Evolutionary conservation across 78 protist genomes (phyloP).

Genomic region (Corallochytrium limacisporum): DNA sequence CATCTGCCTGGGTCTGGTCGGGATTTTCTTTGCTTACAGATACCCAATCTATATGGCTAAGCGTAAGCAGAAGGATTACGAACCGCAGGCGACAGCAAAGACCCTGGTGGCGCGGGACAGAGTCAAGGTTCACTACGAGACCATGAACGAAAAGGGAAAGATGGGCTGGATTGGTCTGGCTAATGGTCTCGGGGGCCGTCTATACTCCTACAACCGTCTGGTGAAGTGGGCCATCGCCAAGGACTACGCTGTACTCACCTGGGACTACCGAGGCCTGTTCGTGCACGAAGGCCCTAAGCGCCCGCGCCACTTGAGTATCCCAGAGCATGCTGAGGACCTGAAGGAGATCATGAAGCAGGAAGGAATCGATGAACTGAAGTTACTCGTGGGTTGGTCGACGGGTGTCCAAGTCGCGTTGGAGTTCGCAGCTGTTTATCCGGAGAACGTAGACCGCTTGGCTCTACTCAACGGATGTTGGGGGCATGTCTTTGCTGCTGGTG

Average conservation of each 20-base stretch:
- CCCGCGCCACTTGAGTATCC: background rate
- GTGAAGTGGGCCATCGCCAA: too few species aligned
- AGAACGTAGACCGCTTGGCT: background rate
- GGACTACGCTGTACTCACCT: background rate
- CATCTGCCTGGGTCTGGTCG: too few species aligned
- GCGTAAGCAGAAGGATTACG: too few species aligned
- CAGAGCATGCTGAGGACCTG: background rate
- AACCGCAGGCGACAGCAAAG: too few species aligned
- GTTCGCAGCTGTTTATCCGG: background rate
- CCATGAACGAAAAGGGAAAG: too few species aligned
- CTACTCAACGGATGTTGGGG: background rate
- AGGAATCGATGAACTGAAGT: background rate
- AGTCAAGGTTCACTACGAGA: too few species aligned
- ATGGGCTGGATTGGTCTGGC: too few species aligned
- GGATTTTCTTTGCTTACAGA: too few species aligned
- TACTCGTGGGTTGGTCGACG: background rate
- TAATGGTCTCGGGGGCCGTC: too few species aligned
- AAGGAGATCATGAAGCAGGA: background rate
- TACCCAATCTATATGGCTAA: too few species aligned
- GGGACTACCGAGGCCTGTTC: slow-evolving; percentile 7
- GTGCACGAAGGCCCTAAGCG: background rate
- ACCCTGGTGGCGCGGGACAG: too few species aligned
- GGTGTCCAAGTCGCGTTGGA: slow-evolving; percentile 8
- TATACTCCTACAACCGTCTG: too few species aligned
- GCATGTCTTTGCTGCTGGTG: background rate